These are phyloP conservation scores for Erodium chrysanthum DNA, from an alignment of 441 rosid species.

Conservation along the genomic window DNA sequence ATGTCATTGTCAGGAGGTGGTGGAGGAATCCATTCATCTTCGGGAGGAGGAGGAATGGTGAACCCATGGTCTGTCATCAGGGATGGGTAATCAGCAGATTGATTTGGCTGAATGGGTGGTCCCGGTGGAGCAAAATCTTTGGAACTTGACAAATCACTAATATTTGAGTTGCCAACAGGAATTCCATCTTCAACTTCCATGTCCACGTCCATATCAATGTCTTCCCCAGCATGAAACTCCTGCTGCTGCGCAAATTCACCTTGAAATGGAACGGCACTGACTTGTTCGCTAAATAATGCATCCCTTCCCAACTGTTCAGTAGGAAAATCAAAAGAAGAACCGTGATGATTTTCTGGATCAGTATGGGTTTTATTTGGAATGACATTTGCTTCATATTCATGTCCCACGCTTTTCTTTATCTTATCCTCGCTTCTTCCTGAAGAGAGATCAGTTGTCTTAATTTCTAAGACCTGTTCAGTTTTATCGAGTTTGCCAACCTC, in stretches of 20 bases:
- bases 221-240: conserved; percentile 38
- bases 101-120: conserved; percentile 26
- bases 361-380: conserved; percentile 23
- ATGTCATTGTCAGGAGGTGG: conserved; percentile 46
- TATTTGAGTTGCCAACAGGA: conserved; percentile 19
- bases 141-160: conserved; percentile 22
- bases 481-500: conserved; percentile 58
- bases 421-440: conserved; percentile 27
- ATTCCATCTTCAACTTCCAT: conserved; percentile 84
- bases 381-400: conserved; percentile 28
- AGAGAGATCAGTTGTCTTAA: conserved; percentile 26
- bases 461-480: conserved; percentile 48
- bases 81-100: conserved; percentile 24
- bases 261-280: conserved; percentile 21
- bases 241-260: conserved; percentile 25
- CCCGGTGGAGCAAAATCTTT: conserved; percentile 23
- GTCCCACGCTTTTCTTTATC: conserved; percentile 22
- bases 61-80: conserved; percentile 24
- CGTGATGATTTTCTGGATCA: conserved; percentile 23
- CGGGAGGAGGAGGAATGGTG: conserved; percentile 51
- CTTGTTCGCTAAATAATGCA: conserved; percentile 24
- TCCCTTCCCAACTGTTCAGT: conserved; percentile 25
- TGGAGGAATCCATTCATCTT: conserved; percentile 89
- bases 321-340: conserved; percentile 31
- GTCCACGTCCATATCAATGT: conserved; percentile 91